phyloP scores from a whole-genome alignment of 139 green algal species.

The Coelastrella sp. region DNA sequence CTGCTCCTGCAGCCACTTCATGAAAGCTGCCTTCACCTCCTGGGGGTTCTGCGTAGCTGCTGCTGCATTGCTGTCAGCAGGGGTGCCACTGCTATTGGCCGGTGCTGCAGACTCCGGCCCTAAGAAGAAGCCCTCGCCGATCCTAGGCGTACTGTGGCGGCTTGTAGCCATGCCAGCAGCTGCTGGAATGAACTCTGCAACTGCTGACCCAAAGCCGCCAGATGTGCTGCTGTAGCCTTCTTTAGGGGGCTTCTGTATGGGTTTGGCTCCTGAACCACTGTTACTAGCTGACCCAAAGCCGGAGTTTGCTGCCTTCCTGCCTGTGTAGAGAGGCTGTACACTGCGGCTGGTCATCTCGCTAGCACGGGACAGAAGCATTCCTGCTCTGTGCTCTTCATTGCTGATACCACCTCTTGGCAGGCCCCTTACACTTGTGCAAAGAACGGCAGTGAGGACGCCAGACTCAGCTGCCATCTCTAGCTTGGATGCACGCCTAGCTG shows the following conservation, averaged over 20 bases:
- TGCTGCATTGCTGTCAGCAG: neutral
- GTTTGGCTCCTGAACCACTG: neutral
- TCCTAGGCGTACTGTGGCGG: neutral
- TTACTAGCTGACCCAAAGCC: neutral
- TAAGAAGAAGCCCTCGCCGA: neutral
- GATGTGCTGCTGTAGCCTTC: neutral
- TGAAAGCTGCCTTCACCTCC: conserved; percentile 27
- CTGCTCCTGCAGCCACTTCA: conserved; percentile 24
- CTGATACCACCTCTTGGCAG: neutral
- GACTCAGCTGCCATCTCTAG: neutral
- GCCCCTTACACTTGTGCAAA: neutral
- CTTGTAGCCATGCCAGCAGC: neutral
- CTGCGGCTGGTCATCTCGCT: conserved; percentile 1
- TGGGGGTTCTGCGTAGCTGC: neutral
- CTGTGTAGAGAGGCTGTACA: neutral
- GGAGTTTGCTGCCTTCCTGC: neutral
- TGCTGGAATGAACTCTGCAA: neutral
- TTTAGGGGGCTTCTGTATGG: neutral
- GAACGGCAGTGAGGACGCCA: neutral
- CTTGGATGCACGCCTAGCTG: neutral
- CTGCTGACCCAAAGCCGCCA: neutral
- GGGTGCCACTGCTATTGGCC: neutral
- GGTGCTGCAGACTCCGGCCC: neutral
- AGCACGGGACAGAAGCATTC: neutral
- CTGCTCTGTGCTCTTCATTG: neutral